Evolutionary conservation across 2,329 filamentous ascomycete genomes (phyloP).

Genomic region (Fusarium sp.): DNA sequence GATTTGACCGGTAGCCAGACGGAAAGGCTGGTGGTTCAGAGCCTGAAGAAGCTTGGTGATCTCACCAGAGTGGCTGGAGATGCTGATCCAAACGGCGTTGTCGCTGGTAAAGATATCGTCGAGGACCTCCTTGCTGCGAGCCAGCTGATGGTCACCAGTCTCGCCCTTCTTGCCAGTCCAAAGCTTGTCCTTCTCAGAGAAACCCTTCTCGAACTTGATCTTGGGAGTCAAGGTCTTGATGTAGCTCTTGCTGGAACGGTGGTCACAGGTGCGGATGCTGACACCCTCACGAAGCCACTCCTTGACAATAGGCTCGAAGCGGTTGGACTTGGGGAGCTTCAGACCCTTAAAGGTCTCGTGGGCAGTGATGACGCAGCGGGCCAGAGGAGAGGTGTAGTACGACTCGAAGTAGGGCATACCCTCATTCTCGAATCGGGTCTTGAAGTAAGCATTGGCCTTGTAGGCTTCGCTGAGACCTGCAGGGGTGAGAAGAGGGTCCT

Average conservation of each 20-base stretch:
- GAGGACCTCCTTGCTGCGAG: slow-evolving; percentile 60
- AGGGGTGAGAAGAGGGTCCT: slow-evolving; percentile 71
- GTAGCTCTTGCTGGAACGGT: slow-evolving; percentile 64
- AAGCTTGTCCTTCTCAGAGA: slow-evolving; percentile 65
- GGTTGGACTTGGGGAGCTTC: slow-evolving; percentile 59
- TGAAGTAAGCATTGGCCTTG: slow-evolving; percentile 71
- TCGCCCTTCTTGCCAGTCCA: slow-evolving; percentile 58
- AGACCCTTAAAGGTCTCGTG: slow-evolving; percentile 70
- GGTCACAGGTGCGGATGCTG: slow-evolving; percentile 76
- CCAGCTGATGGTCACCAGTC: slow-evolving; percentile 60
- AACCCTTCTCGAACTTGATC: slow-evolving; percentile 70
- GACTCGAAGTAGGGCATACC: slow-evolving; percentile 70
- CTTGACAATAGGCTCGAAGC: slow-evolving; percentile 71
- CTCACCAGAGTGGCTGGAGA: slow-evolving; percentile 71
- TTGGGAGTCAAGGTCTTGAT: slow-evolving; percentile 64
- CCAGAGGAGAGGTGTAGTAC: slow-evolving; percentile 74
- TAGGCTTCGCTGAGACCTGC: slow-evolving; percentile 68
- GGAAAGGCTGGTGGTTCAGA: slow-evolving; percentile 71
- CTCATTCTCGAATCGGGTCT: slow-evolving; percentile 60
- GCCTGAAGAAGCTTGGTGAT: slow-evolving; percentile 65
- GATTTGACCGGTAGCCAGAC: slow-evolving; percentile 73
- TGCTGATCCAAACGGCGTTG: slow-evolving; percentile 65
- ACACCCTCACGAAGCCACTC: slow-evolving; percentile 75
- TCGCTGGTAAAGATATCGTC: slow-evolving; percentile 69
- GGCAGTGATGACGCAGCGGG: slow-evolving; percentile 72